Base-by-base conservation (phyloP, 108 stramenopile species). In the Conticribra weissflogii region DNA sequence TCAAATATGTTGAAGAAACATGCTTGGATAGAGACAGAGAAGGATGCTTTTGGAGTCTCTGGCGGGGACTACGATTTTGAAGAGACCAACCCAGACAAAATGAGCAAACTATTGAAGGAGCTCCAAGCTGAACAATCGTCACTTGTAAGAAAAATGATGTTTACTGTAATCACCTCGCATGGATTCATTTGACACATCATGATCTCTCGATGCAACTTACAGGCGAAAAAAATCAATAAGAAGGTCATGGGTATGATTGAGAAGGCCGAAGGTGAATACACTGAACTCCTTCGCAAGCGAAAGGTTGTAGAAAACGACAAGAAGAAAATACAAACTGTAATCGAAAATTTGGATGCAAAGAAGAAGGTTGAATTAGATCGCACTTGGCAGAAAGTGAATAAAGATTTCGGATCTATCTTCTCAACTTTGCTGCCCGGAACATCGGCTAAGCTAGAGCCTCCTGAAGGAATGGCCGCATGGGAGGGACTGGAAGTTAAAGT, bases 171-270 rank as follows among this genome's bases (percentile, higher is more conserved):
- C 54, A 31, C 30, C 23, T 14, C 34, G 24, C 44, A 32, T 30
- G 28, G 54, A 8, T 28, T 58, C 33, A 2, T 56, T 48, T 58
- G 0, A 64, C 31, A 54, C 41, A 24, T 50, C 45, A 12, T 15
- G 24, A 0, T 29, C 52, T 7, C 33, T 58, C 36, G 25, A 54
- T 36, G 27, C 8, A 18, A 22, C n/a, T 51, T 23, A 36, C 63
- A 97, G 85, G 78, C 89, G 17, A 93, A 93, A 59, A 98, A 98
- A 72, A 93, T 99, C 75, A 99, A 99, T 83, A 98, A 98, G 85
- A 97, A 98, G 72, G 98, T 97, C 2, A 97, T 98, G 97, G 98
- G 97, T 12, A 97, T 97, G 97, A 98, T 99, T 64, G 99, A 98
- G 63, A 98, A 96, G 76, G 97, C 97, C 1, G 98, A 98, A 84